phyloP scores from a whole-genome alignment of 2,329 filamentous ascomycete genomes.

The Trichoderma aggressivum region DNA sequence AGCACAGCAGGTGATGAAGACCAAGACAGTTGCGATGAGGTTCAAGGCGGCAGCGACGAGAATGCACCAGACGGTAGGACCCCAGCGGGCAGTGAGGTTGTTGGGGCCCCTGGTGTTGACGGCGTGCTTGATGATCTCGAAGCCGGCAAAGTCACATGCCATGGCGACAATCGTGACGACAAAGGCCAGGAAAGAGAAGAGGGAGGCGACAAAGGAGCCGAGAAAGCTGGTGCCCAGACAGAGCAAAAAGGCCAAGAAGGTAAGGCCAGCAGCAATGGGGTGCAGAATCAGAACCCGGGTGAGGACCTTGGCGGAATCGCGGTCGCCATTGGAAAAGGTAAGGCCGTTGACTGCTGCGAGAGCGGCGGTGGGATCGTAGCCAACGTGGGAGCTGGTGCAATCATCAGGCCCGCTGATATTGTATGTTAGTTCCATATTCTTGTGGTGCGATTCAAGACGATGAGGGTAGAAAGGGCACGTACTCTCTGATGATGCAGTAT shows the following conservation, averaged over 20 bases:
- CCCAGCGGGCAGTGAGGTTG: constrained; percentile 47
- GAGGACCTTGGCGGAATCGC: constrained; percentile 45
- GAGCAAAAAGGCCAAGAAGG: constrained; percentile 58
- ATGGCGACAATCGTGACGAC: constrained; percentile 48
- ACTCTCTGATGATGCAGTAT: constrained; percentile 43
- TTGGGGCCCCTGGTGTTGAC: constrained; percentile 48
- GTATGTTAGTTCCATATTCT: not conserved
- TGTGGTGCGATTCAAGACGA: not conserved
- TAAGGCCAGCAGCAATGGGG: constrained; percentile 54
- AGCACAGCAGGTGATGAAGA: constrained; percentile 61
- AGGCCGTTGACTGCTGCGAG: constrained; percentile 38
- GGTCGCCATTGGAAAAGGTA: constrained; percentile 41
- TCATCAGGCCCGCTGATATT: constrained; percentile 37
- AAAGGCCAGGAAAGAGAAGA: constrained; percentile 50
- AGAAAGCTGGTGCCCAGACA: constrained; percentile 50
- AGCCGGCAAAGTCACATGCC: constrained; percentile 56
- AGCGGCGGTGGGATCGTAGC: constrained; percentile 52
- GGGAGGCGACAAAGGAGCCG: constrained; percentile 50
- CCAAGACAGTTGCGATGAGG: constrained; percentile 53
- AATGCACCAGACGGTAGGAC: constrained; percentile 56
- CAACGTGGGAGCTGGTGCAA: constrained; percentile 49
- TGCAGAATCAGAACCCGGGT: constrained; percentile 61
- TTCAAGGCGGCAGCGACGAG: constrained; percentile 54
- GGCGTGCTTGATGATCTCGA: constrained; percentile 51
- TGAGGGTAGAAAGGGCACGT: constrained; percentile 11